A percentile compares a stretch with the other conserved stretches of the same genome.
These are phyloP conservation scores for Boletus pseudopeckii DNA, from an alignment of 768 basidiomycete genomes.

Conservation along the genomic window DNA sequence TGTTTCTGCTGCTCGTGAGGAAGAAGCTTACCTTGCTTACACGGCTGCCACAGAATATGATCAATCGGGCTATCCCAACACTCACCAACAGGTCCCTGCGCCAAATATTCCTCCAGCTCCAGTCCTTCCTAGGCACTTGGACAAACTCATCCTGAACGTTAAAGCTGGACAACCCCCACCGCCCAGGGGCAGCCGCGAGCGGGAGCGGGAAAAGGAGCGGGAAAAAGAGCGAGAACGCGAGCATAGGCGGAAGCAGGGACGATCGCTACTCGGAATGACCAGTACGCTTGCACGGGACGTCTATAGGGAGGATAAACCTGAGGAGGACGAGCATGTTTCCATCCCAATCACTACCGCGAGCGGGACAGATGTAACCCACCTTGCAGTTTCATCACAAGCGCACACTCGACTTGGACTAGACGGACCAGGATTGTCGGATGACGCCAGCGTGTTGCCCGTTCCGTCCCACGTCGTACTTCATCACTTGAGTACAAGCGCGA, in stretches of 20 bases:
- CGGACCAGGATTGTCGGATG: constrained; percentile 62
- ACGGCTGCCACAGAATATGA: constrained; percentile 33
- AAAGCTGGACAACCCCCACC: constrained; percentile 34
- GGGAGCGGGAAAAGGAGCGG: constrained; percentile 35
- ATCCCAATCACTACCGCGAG: constrained; percentile 39
- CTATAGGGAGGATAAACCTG: constrained; percentile 20
- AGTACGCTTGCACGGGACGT: constrained; percentile 31
- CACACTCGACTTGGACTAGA: constrained; percentile 36
- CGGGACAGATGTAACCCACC: constrained; percentile 37
- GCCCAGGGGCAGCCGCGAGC: constrained; percentile 28
- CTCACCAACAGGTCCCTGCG: constrained; percentile 43
- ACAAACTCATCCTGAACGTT: constrained; percentile 87
- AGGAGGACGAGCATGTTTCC: constrained; percentile 20
- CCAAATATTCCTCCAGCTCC: constrained; percentile 89
- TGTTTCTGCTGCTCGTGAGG: constrained; percentile 74
- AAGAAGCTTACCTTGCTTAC: constrained; percentile 67
- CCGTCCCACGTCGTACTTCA: constrained; percentile 93
- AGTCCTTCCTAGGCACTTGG: constrained; percentile 82
- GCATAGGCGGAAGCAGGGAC: constrained; percentile 31
- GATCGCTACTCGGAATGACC: constrained; percentile 35
- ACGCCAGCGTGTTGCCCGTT: constrained; percentile 86
- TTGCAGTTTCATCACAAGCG: constrained; percentile 19
- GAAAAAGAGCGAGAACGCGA: constrained; percentile 34
- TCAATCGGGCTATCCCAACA: constrained; percentile 36
- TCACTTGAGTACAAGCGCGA: constrained; percentile 93